These are phyloP conservation scores for Clonostachys rosea DNA, from an alignment of 2,329 filamentous ascomycete species.

Conservation along the genomic window DNA sequence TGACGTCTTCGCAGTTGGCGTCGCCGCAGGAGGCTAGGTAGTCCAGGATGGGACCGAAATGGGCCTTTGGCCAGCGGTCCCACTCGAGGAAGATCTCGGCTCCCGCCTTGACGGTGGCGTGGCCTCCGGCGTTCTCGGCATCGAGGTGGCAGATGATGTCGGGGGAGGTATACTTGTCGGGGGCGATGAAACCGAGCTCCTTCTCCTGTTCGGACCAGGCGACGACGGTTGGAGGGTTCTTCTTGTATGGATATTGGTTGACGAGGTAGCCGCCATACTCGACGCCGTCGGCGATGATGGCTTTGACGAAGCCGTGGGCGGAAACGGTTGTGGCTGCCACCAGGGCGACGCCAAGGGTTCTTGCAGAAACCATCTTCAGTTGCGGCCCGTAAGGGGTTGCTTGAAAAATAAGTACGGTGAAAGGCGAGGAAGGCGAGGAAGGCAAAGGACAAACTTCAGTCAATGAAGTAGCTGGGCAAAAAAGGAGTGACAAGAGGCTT, in stretches of 20 bases:
- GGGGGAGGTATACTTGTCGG: slow-evolving; percentile 21
- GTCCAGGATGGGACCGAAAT: slow-evolving; percentile 55
- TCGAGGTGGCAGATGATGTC: slow-evolving; percentile 32
- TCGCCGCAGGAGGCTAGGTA: slow-evolving; percentile 46
- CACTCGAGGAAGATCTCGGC: slow-evolving; percentile 34
- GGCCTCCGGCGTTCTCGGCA: slow-evolving; percentile 19
- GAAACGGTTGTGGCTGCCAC: slow-evolving; percentile 2
- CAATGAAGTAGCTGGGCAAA: too few relatives aligned
- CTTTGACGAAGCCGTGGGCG: slow-evolving; percentile 5
- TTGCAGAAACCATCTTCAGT: slow-evolving; percentile 1
- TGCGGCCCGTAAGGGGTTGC: neutral
- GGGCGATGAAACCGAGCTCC: slow-evolving; percentile 28
- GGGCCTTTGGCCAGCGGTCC: slow-evolving; percentile 55
- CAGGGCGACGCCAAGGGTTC: slow-evolving; percentile 15
- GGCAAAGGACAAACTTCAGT: too few relatives aligned
- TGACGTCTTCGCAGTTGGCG: slow-evolving; percentile 43
- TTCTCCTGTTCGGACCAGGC: slow-evolving; percentile 5
- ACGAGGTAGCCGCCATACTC: slow-evolving; percentile 3
- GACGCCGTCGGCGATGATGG: slow-evolving; percentile 3
- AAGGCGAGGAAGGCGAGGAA: too few relatives aligned
- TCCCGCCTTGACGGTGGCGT: slow-evolving; percentile 8
- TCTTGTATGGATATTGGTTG: neutral
- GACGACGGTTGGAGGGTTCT: neutral
- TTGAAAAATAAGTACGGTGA: too few relatives aligned
- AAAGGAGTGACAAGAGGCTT: too few relatives aligned